phyloP scores from a whole-genome alignment of 2,329 filamentous ascomycete genomes.

The Exophiala xenobiotica region DNA sequence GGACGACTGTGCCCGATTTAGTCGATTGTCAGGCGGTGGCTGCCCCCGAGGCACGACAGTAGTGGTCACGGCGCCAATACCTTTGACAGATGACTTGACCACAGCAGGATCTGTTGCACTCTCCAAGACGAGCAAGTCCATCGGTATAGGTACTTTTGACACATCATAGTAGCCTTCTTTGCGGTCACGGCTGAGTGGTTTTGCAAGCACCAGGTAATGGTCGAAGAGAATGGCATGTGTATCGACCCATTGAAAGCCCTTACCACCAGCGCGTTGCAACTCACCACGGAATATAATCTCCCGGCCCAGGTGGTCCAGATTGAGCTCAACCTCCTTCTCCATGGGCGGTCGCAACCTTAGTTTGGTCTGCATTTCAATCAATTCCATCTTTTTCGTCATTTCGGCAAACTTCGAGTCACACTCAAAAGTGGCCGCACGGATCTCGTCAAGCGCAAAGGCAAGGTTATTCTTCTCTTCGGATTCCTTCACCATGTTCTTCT shows the following conservation, averaged over 20 bases:
- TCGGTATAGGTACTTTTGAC: conserved; percentile 90
- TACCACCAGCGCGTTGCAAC: conserved; percentile 81
- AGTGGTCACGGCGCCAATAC: conserved; percentile 65
- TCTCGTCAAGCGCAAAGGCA: conserved; percentile 81
- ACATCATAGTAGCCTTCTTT: conserved; percentile 87
- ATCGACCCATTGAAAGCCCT: conserved; percentile 89
- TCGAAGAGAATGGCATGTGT: conserved; percentile 93
- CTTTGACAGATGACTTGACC: conserved; percentile 69
- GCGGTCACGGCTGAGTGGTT: conserved; percentile 60
- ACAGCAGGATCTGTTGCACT: conserved; percentile 90
- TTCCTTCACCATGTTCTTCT: conserved; percentile 78
- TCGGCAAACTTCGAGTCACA: conserved; percentile 92
- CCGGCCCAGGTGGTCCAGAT: conserved; percentile 89
- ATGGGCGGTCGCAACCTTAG: conserved; percentile 84
- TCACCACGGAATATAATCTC: conserved; percentile 88
- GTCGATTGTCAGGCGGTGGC: conserved; percentile 48
- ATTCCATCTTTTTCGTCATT: conserved; percentile 83
- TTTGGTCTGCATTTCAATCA: conserved; percentile 80
- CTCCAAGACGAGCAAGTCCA: conserved; percentile 91
- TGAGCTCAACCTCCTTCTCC: conserved; percentile 76
- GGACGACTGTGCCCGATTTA: conserved; percentile 52
- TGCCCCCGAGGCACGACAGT: conserved; percentile 53
- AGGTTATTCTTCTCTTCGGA: conserved; percentile 88
- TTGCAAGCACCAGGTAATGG: conserved; percentile 91
- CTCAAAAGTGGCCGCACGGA: conserved; percentile 82